These are phyloP conservation scores for Cucumis hystrix DNA, from an alignment of 306 rosid genomes.

Conservation along the genomic window DNA sequence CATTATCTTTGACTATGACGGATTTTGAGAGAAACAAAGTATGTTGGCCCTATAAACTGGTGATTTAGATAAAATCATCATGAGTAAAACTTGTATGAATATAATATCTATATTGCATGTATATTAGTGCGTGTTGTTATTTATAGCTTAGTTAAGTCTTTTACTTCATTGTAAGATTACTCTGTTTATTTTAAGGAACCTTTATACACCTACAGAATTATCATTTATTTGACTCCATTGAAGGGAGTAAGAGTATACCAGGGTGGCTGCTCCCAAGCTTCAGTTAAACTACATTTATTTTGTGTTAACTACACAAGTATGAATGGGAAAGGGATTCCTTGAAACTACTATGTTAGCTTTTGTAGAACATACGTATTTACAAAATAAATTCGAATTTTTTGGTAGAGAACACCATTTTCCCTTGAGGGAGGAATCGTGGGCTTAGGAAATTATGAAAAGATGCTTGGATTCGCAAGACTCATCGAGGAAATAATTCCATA, in stretches of 20 bases:
- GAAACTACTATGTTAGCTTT: background rate
- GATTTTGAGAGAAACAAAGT: background rate
- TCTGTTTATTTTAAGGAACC: background rate
- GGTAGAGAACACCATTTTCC: no score
- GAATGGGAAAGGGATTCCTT: background rate
- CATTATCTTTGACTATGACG: no score
- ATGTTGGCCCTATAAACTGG: background rate
- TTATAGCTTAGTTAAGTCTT: background rate
- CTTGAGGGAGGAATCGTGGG: no score
- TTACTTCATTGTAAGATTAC: background rate
- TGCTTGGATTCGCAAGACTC: no score
- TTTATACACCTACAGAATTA: background rate
- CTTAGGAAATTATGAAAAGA: no score
- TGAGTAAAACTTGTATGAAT: background rate
- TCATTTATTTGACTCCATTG: background rate
- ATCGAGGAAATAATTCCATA: no score
- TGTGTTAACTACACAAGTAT: background rate
- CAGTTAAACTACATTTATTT: background rate
- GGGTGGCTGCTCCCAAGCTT: background rate
- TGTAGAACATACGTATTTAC: background rate
- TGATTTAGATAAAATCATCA: background rate
- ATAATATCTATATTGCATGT: background rate
- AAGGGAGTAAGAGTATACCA: background rate
- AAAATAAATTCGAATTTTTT: no score
- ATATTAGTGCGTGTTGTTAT: background rate